phyloP scores from a whole-genome alignment of 306 rosid genomes.

The Mimosa pudica region DNA sequence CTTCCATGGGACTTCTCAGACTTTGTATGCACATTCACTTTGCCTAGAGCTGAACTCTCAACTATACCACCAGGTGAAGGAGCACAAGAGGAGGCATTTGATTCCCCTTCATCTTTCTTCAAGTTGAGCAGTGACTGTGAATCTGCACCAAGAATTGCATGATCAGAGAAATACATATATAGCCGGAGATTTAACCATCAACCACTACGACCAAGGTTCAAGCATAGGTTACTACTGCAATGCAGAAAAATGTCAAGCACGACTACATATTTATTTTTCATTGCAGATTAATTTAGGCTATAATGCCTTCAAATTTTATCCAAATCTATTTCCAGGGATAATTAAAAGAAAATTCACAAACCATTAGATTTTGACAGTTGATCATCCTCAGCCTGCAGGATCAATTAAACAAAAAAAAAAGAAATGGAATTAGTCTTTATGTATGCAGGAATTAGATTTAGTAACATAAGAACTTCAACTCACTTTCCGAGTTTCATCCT shows the following conservation, averaged over 20 bases:
- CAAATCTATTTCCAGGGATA: conserved; percentile 28
- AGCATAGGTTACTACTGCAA: conserved; percentile 29
- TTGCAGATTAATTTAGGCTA: conserved; percentile 18
- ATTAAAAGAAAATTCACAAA: conserved; percentile 44
- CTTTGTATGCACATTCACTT: conserved; percentile 53
- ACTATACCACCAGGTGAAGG: conserved; percentile 47
- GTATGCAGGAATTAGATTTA: conserved; percentile 26
- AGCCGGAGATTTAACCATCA: conserved; percentile 21
- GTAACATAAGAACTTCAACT: conserved; percentile 46
- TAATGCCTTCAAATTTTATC: not conserved
- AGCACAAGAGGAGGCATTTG: conserved; percentile 52
- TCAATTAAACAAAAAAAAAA: conserved; percentile 39
- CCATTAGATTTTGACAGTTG: conserved; percentile 64
- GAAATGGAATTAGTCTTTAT: conserved; percentile 29
- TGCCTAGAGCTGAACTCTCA: conserved; percentile 47
- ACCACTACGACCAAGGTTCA: conserved; percentile 9
- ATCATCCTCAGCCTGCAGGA: conserved; percentile 62
- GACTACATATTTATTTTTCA: not conserved
- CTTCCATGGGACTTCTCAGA: conserved; percentile 52
- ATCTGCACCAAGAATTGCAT: conserved; percentile 50
- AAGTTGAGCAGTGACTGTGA: conserved; percentile 41
- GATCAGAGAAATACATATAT: conserved; percentile 23
- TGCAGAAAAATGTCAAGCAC: conserved; percentile 14
- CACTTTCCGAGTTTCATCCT: conserved; percentile 63
- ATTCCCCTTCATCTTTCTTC: conserved; percentile 59